These are phyloP conservation scores for Diaporthe sp. DNA, from an alignment of 2,329 filamentous ascomycete species.

Conservation along the genomic window DNA sequence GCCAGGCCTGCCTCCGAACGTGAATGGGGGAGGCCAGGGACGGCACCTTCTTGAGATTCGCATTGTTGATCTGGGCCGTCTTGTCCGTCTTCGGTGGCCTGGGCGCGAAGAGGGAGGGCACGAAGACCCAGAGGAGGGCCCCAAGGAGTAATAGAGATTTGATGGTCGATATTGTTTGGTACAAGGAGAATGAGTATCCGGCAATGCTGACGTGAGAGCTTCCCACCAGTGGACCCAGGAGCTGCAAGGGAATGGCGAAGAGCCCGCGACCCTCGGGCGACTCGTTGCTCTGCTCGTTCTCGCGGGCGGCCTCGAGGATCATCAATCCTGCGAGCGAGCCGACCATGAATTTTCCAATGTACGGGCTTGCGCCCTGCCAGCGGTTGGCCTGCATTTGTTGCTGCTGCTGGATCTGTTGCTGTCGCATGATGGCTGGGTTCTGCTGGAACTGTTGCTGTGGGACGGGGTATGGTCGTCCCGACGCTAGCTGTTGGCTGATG, in stretches of 20 bases:
- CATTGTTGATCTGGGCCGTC: slow-evolving; percentile 49
- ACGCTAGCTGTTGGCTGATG: slow-evolving; percentile 67
- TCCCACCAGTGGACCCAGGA: slow-evolving; percentile 63
- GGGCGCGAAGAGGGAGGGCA: slow-evolving; percentile 66
- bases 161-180: slow-evolving; percentile 62
- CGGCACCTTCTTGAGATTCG: slow-evolving; percentile 67
- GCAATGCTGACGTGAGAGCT: slow-evolving; percentile 64
- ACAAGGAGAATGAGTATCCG: slow-evolving; percentile 63
- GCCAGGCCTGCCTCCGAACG: slow-evolving; percentile 89
- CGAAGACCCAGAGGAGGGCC: slow-evolving; percentile 65
- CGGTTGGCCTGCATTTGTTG: slow-evolving; percentile 62
- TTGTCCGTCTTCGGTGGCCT: slow-evolving; percentile 66
- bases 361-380: slow-evolving; percentile 68
- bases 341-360: slow-evolving; percentile 86
- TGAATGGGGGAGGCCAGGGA: slow-evolving; percentile 86
- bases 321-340: slow-evolving; percentile 93
- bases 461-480: slow-evolving; percentile 65
- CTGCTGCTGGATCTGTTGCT: slow-evolving; percentile 69
- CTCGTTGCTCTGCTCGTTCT: slow-evolving; percentile 75
- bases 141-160: slow-evolving; percentile 67
- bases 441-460: slow-evolving; percentile 54
- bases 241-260: slow-evolving; percentile 71
- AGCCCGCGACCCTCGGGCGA: slow-evolving; percentile 75
- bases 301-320: slow-evolving; percentile 84
- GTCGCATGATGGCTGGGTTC: slow-evolving; percentile 62